Conservation (phyloP, 192 early-diverging fungal species). For the Backusella liffmaniae region DNA sequence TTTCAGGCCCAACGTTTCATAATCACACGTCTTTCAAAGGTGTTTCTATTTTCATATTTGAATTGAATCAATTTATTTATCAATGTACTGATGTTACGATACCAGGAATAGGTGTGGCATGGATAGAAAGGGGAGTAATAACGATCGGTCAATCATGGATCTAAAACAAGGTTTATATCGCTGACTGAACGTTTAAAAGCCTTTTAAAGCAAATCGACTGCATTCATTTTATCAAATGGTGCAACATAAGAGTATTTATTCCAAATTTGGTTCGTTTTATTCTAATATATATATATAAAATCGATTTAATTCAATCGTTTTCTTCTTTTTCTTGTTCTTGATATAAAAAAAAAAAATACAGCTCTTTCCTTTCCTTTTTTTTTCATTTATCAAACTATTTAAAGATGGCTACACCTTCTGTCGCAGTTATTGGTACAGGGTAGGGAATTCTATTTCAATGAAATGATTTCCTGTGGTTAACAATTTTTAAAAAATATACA, state of each 20-base stretch:
- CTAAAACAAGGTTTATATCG: not conserved
- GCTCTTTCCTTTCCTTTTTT: not conserved
- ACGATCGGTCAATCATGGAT: not conserved
- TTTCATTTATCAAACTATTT: not conserved
- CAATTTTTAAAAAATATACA: not conserved
- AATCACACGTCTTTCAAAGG: not conserved
- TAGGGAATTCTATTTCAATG: not conserved
- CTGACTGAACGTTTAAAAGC: not conserved
- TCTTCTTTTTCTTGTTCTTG: not conserved
- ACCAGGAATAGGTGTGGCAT: not conserved
- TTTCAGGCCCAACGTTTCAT: not conserved
- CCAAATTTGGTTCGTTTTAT: not conserved
- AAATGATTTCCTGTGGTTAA: not conserved
- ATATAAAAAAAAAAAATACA: not conserved
- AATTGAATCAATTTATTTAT: not conserved
- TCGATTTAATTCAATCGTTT: not conserved
- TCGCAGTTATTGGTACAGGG: slow-evolving; percentile 11
- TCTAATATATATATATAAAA: no score
- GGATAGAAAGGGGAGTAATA: not conserved
- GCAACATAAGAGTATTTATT: not conserved
- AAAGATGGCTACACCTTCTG: not conserved
- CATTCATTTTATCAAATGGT: not conserved
- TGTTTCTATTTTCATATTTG: not conserved
- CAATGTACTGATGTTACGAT: not conserved
- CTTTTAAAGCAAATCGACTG: not conserved